Evolutionary conservation across 2,329 filamentous ascomycete species (phyloP).

Genomic region (Ophiobolus disseminans): DNA sequence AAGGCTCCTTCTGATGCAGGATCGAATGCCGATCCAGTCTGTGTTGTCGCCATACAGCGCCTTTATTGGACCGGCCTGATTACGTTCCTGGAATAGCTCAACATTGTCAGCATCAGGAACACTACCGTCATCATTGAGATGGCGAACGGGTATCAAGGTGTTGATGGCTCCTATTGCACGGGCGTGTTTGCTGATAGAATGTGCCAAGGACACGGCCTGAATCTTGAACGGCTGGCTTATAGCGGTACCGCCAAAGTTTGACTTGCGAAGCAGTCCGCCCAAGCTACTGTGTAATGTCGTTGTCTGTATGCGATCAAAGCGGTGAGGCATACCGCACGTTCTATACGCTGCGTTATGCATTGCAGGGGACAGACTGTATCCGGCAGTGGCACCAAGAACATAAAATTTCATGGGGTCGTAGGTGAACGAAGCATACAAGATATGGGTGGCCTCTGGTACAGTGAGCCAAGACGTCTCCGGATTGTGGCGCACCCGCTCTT

Average conservation of each 20-base stretch:
- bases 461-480: slow-evolving; percentile 62
- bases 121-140: slow-evolving; percentile 61
- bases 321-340: slow-evolving; percentile 71
- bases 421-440: slow-evolving; percentile 70
- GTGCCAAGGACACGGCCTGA: slow-evolving; percentile 68
- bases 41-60: slow-evolving; percentile 80
- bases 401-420: slow-evolving; percentile 75
- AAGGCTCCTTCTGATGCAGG: slow-evolving; percentile 73
- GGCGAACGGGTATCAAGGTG: slow-evolving; percentile 74
- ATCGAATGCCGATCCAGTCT: slow-evolving; percentile 79
- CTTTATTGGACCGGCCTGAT: slow-evolving; percentile 69
- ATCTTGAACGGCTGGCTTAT: slow-evolving; percentile 77
- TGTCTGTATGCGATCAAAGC: slow-evolving; percentile 69
- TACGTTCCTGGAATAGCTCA: slow-evolving; percentile 62
- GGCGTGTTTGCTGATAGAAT: slow-evolving; percentile 73
- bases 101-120: slow-evolving; percentile 63
- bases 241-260: slow-evolving; percentile 73
- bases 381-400: slow-evolving; percentile 76
- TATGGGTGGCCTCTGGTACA: slow-evolving; percentile 67
- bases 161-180: slow-evolving; percentile 78
- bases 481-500: slow-evolving; percentile 44
- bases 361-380: slow-evolving; percentile 75
- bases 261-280: slow-evolving; percentile 66
- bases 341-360: slow-evolving; percentile 77
- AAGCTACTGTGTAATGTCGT: slow-evolving; percentile 64